Evolutionary conservation across 306 rosid species (phyloP).

Genomic region (Cucurbita maxima): DNA sequence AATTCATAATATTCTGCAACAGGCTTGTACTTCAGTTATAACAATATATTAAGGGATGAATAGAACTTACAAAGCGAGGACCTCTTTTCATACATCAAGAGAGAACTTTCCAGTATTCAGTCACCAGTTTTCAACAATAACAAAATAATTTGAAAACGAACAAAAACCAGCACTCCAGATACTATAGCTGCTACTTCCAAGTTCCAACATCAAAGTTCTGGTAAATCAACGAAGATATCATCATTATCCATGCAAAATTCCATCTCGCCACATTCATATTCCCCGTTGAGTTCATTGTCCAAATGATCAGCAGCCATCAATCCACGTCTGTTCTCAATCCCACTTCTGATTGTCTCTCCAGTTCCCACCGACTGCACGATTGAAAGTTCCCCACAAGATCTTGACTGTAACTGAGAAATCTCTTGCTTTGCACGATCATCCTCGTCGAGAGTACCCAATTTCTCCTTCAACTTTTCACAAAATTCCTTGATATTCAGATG

Average conservation of each 20-base stretch:
- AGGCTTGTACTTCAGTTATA: neutral
- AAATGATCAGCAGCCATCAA: conserved; percentile 1
- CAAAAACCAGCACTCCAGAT: neutral
- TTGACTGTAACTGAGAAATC: neutral
- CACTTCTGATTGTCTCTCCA: conserved; percentile 15
- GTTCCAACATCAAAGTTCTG: conserved; percentile 2
- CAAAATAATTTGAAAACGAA: neutral
- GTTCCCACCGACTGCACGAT: conserved; percentile 17
- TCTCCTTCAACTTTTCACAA: neutral
- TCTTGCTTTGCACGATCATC: neutral
- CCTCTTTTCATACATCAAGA: neutral
- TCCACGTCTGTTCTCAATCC: conserved; percentile 9
- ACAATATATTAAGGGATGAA: neutral
- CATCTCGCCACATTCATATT: conserved; percentile 18
- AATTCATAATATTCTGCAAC: neutral
- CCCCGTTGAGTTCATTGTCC: neutral
- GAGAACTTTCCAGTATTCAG: neutral
- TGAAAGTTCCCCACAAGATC: conserved; percentile 1
- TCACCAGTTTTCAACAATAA: neutral
- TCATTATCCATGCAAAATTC: conserved; percentile 25
- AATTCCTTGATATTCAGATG: neutral
- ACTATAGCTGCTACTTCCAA: neutral
- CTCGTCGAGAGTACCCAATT: neutral
- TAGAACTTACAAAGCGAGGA: neutral
- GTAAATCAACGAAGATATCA: conserved; percentile 27